These are phyloP conservation scores for Carpinus fangiana DNA, from an alignment of 306 rosid species.

Conservation along the genomic window DNA sequence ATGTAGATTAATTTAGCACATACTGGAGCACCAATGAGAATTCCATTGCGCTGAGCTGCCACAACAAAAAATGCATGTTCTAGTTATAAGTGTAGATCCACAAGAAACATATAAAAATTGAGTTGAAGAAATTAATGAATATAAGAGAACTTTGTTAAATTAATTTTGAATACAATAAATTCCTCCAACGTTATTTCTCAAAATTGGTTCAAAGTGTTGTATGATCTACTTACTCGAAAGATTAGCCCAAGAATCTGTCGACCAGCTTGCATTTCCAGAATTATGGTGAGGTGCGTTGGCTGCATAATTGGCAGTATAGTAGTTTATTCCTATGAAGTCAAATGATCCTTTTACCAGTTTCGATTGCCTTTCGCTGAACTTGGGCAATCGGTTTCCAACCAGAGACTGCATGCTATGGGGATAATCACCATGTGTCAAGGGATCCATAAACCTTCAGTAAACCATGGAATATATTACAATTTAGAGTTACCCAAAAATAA, in stretches of 20 bases:
- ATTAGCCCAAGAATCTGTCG: slow-evolving; percentile 39
- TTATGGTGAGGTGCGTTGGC: slow-evolving; percentile 25
- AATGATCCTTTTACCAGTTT: slow-evolving; percentile 49
- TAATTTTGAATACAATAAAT: no score
- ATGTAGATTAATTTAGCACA: background rate
- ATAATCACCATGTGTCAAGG: slow-evolving; percentile 54
- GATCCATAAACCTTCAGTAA: slow-evolving; percentile 57
- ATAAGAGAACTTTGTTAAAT: background rate
- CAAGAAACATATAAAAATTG: background rate
- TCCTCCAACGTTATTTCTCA: no score
- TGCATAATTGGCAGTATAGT: slow-evolving; percentile 53
- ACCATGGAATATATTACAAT: background rate
- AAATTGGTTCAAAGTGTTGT: background rate
- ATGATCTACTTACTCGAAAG: slow-evolving; percentile 29
- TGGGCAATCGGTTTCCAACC: slow-evolving; percentile 50
- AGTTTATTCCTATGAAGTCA: slow-evolving; percentile 64
- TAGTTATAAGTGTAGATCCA: background rate
- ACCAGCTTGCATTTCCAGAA: slow-evolving; percentile 15
- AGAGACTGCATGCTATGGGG: slow-evolving; percentile 46
- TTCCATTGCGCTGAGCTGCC: slow-evolving; percentile 39
- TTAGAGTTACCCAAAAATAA: background rate
- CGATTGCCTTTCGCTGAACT: slow-evolving; percentile 40
- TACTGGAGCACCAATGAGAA: slow-evolving; percentile 55
- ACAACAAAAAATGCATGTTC: background rate
- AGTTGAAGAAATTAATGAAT: no score